Conservation (phyloP, 495 filamentous ascomycete genomes). For the Tuber melanosporum region DNA sequence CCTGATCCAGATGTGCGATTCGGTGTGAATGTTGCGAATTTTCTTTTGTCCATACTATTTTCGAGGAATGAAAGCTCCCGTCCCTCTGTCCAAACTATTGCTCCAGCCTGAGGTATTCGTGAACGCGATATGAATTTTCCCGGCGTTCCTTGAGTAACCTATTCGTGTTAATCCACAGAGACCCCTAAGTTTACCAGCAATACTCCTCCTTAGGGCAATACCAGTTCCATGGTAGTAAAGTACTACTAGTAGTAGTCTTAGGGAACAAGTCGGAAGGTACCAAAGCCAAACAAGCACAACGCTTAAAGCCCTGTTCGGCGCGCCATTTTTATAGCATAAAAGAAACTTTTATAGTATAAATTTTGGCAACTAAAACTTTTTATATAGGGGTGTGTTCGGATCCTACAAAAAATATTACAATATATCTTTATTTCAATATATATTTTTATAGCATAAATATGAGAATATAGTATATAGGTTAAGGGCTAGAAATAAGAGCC, state of each 20-base stretch:
- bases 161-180: not conserved
- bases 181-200: not conserved
- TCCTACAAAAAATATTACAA: too few relatives aligned
- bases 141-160: not conserved
- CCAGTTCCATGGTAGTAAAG: not conserved
- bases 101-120: not conserved
- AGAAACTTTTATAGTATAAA: too few relatives aligned
- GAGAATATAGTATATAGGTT: too few relatives aligned
- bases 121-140: not conserved
- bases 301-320: too few relatives aligned
- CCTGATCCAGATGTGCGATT: not conserved
- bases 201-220: too few relatives aligned
- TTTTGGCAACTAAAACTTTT: too few relatives aligned
- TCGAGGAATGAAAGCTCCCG: slow-evolving; percentile 23
- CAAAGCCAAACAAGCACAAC: not conserved
- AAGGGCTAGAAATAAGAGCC: too few relatives aligned
- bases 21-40: not conserved
- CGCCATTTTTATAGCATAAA: too few relatives aligned
- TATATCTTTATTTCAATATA: too few relatives aligned
- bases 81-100: slow-evolving; percentile 15
- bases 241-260: not conserved
- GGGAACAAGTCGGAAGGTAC: not conserved
- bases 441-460: too few relatives aligned
- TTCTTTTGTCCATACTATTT: slow-evolving; percentile 17
- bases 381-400: too few relatives aligned